Evolutionary conservation across 495 filamentous ascomycete genomes (phyloP), one percentile per base, ranked within the genome.

Genomic region (Aspergillus avenaceus): DNA sequence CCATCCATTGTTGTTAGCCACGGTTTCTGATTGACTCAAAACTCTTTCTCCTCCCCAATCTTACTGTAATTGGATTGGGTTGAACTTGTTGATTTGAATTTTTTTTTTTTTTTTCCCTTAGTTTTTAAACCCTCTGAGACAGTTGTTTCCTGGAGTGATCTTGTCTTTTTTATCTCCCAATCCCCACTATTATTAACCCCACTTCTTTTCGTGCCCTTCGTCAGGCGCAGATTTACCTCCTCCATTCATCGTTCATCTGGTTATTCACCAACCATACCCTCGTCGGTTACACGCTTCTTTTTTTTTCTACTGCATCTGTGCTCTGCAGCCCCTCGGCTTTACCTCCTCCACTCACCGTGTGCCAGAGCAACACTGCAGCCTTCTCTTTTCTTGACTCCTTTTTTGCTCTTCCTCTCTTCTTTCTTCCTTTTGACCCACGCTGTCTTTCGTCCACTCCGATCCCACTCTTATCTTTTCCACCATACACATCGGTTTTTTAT

Each of bases 311-410:
- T 47, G 41, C 47, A 50, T 50, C 24, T 37, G 41, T 47, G 32
- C 21, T 45, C 56, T 60, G 56, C 46, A 55, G 49, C 46, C 45
- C 52, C 31, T 55, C 49, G 45, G 47, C 43, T 60, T 50, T 47
- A 50, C 46, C 25, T 45, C 51, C 50, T 60, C 58, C 58, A 61
- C 50, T 61, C 58, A 60, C 50, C 58, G 51, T 42, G 48, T 57
- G 58, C 58, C 58, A 61, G 51, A 44, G 50, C 16, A 41, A 48
- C 41, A 54, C 50, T 60, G 57, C 54, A 54, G 46, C 53, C 52
- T 41, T 28, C 45, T 38, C 42, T 53, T 25, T 42, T 48, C 50
- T 47, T 47, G 46, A 23, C 41, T 55, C 36, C 52, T 43, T 22
- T n/a, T 47, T 47, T 21, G 22, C 22, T 16, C 21, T 23, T 34